A percentile compares a stretch with the other conserved stretches of the same genome.
Conservation (phyloP, 2,329 filamentous ascomycete species). For the Aureobasidium sp. region DNA sequence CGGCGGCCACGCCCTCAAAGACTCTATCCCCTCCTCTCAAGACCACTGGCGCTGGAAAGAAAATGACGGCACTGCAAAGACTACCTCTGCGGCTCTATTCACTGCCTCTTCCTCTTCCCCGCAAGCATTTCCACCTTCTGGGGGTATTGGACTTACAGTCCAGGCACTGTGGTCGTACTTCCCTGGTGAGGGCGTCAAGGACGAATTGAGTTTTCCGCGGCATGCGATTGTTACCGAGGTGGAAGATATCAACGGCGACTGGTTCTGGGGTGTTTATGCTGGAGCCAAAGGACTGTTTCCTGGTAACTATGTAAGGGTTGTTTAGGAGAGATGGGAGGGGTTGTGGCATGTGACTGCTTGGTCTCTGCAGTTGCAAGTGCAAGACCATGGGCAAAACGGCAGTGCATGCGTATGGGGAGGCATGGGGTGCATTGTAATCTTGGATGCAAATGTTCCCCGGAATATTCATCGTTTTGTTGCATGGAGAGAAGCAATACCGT, state of each 20-base stretch:
- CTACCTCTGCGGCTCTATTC: neutral
- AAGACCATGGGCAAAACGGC: neutral
- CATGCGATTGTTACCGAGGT: conserved; percentile 76
- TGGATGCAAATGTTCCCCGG: neutral
- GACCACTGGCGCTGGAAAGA: conserved; percentile 29
- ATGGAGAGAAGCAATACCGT: neutral
- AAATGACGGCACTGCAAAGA: conserved; percentile 22
- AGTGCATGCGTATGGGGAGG: neutral
- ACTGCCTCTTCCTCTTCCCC: neutral
- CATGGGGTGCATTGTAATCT: neutral
- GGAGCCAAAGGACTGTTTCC: conserved; percentile 74
- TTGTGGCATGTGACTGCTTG: neutral
- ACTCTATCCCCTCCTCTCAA: conserved; percentile 24
- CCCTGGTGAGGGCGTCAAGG: conserved; percentile 52
- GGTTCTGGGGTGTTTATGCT: conserved; percentile 82
- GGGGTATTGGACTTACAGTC: conserved; percentile 58
- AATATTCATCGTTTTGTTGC: neutral
- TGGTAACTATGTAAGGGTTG: conserved; percentile 59
- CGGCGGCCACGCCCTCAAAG: conserved; percentile 62
- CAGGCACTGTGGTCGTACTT: conserved; percentile 71
- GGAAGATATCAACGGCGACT: conserved; percentile 83
- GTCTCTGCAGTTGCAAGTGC: neutral
- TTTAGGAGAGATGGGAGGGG: neutral
- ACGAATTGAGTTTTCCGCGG: conserved; percentile 78
- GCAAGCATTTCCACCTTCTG: conserved; percentile 59